Evolutionary conservation across 805 yeast species (phyloP), one percentile per base, ranked within the genome.

Genomic region (Kurtzmaniella cleridarum): DNA sequence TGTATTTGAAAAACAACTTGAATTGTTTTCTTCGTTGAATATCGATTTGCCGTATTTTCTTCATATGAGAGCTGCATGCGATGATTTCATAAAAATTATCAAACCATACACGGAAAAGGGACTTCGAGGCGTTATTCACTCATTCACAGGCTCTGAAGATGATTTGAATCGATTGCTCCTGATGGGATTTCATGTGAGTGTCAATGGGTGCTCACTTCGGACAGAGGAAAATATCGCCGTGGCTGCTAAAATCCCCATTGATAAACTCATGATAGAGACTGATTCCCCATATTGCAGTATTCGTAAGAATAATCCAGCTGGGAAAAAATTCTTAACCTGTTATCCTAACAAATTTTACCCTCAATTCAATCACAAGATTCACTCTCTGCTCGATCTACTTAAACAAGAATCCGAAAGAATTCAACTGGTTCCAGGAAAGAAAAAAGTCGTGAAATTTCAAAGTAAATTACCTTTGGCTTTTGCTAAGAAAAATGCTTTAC

Each of bases 261-360:
- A 79, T 3, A 74, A 71, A 50, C 58, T 93, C 32, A 61, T 91
- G 72, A 74, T 93, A 8, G 99, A 93, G 56, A 91, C 97, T 0
- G 98, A 93, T 62, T 89, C 97, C 3, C 98, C 99, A 1, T 93
- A 98, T 98, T 93, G 99, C 65, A 98, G 90, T 54, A 78, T 93
- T 34, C 71, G 95, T 42, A 84, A 78, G 47, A 73, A 93, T 8
- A 96, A 88, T 56, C 30, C 36, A 4, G 87, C 88, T 2, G 75
- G 93, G 12, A 78, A 76, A 60, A 64, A 76, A 45, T 72, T 66
- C 44, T 55, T 89, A 24, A 61, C 78, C 0, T 52, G 64, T 7
- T 75, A 76, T 45, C 86, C 86, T 3, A 79, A 76, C 51, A 62
- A 57, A 12, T 75, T 66, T 40, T 81, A 78, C 46, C 85, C 85